Conservation (phyloP, 2,329 filamentous ascomycete genomes). For the Claviceps capensis region DNA sequence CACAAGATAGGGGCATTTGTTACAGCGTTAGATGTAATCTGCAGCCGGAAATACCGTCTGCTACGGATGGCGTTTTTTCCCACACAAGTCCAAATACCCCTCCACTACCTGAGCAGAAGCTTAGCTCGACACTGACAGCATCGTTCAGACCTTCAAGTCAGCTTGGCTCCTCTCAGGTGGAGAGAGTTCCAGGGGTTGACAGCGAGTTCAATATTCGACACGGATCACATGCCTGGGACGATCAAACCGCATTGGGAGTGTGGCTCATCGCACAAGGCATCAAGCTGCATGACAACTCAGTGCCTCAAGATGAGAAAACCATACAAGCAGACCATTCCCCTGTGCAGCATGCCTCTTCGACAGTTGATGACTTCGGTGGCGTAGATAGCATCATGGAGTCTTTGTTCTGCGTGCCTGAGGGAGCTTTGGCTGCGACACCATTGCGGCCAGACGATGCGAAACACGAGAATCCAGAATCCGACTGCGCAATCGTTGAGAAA, state of each 20-base stretch:
- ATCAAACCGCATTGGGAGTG: constrained; percentile 20
- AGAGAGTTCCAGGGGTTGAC: constrained; percentile 9
- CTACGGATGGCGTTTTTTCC: background rate
- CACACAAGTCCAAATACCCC: background rate
- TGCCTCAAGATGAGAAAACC: constrained; percentile 7
- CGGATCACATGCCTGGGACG: constrained; percentile 18
- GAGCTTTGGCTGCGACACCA: background rate
- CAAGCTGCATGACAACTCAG: constrained; percentile 15
- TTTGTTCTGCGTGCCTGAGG: constrained; percentile 1
- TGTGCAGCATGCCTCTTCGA: background rate
- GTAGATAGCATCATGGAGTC: constrained; percentile 8
- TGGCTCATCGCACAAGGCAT: constrained; percentile 24
- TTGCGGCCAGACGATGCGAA: background rate
- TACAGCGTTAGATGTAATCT: background rate
- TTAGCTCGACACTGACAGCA: background rate
- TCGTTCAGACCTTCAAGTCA: constrained; percentile 2
- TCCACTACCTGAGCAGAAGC: background rate
- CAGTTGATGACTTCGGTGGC: background rate
- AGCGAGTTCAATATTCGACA: constrained; percentile 17
- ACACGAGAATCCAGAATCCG: background rate
- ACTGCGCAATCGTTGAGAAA: background rate
- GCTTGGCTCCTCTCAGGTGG: constrained; percentile 6
- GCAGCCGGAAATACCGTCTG: background rate
- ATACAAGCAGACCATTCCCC: background rate
- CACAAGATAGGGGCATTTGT: background rate